These are phyloP conservation scores for Vigna radiata DNA, from an alignment of 306 rosid genomes.

Conservation along the genomic window DNA sequence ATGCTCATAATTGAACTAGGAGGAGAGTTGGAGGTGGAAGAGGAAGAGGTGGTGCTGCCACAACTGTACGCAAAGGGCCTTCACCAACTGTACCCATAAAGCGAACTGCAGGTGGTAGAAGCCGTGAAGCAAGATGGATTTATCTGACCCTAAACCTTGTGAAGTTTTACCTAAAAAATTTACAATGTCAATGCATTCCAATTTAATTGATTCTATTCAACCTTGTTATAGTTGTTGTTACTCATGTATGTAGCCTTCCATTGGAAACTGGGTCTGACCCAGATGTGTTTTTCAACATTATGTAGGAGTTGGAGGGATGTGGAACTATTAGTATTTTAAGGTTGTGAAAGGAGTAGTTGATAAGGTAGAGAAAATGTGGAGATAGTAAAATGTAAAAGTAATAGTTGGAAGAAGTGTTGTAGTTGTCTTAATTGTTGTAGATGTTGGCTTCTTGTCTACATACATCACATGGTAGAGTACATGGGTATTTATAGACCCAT, in stretches of 20 bases:
- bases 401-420: no score
- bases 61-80: slow-evolving; percentile 78
- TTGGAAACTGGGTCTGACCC: slow-evolving; percentile 17
- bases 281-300: slow-evolving; percentile 21
- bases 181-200: not conserved
- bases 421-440: no score
- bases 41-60: slow-evolving; percentile 85
- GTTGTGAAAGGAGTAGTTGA: no score
- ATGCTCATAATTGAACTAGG: slow-evolving; percentile 71
- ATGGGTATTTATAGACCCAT: no score
- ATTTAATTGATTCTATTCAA: not conserved
- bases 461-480: no score
- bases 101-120: slow-evolving; percentile 88
- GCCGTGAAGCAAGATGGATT: slow-evolving; percentile 81
- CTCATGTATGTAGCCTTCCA: slow-evolving; percentile 7
- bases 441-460: no score
- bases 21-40: slow-evolving; percentile 88
- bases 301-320: slow-evolving; percentile 71
- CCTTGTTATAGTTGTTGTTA: not conserved
- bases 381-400: no score
- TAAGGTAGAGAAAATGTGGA: no score
- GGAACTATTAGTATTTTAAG: no score
- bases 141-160: slow-evolving; percentile 86
- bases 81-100: slow-evolving; percentile 79
- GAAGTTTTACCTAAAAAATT: slow-evolving; percentile 54